Conservation (phyloP, 306 rosid genomes). For the Acmispon strigosus region DNA sequence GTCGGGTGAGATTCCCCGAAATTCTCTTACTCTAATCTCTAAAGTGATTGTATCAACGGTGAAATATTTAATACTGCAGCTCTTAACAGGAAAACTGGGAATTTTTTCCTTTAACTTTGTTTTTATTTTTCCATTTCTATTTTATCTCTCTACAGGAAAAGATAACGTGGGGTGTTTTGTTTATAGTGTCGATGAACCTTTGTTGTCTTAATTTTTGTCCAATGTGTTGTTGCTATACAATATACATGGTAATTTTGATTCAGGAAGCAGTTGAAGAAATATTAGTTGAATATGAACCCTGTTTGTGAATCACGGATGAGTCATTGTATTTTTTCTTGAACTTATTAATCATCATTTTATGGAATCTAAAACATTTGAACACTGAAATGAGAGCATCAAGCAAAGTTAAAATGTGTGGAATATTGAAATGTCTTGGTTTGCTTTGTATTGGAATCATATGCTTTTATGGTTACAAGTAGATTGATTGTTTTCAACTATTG, state of each 20-base stretch:
- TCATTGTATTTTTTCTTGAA: not conserved
- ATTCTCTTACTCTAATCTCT: not conserved
- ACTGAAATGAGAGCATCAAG: not conserved
- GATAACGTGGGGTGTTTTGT: not conserved
- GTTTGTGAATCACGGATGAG: no score
- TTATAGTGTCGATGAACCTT: not conserved
- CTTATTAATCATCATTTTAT: not conserved
- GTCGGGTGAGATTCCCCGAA: constrained; percentile 56
- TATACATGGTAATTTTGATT: no score
- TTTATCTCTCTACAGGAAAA: not conserved
- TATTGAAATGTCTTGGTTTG: no score
- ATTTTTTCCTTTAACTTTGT: not conserved
- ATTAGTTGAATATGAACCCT: no score
- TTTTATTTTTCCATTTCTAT: not conserved
- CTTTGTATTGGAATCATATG: not conserved
- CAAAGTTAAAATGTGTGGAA: no score
- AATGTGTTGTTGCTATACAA: no score
- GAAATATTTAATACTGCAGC: constrained; percentile 1
- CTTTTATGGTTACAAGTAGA: not conserved
- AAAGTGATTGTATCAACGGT: not conserved
- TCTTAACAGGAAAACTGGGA: not conserved
- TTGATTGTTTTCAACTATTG: not conserved
- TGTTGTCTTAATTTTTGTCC: no score
- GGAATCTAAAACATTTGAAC: not conserved
- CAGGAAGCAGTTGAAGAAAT: no score